These are phyloP conservation scores for Metrosideros polymorpha DNA, from an alignment of 441 rosid species.

Conservation along the genomic window DNA sequence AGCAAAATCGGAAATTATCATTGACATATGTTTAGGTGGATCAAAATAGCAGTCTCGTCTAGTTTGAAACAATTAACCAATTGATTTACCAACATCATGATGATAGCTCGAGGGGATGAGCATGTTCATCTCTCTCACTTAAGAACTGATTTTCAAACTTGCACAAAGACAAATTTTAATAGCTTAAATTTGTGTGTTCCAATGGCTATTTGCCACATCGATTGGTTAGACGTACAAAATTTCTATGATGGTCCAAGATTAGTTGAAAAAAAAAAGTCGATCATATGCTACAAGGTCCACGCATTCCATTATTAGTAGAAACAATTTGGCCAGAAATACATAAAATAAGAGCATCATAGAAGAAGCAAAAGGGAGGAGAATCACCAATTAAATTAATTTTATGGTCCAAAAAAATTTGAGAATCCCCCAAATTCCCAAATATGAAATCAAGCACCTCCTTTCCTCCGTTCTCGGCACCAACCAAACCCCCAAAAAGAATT, in stretches of 20 bases:
- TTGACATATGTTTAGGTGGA: background rate
- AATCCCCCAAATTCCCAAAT: background rate
- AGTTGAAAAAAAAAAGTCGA: fast-evolving
- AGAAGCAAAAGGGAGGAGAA: background rate
- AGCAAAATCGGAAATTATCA: background rate
- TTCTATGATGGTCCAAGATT: background rate
- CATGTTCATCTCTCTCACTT: background rate
- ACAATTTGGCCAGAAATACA: background rate
- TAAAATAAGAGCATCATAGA: background rate
- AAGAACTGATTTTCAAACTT: background rate
- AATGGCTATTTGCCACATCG: background rate
- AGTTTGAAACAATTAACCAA: background rate
- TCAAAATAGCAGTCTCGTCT: background rate
- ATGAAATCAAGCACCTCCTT: background rate
- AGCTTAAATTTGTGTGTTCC: background rate
- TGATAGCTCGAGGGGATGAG: background rate
- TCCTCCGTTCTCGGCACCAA: background rate
- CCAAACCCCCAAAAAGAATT: background rate
- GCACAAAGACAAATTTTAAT: background rate
- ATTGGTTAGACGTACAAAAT: background rate
- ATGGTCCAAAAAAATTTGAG: background rate
- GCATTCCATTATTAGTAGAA: background rate
- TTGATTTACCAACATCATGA: background rate
- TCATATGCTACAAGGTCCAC: background rate
- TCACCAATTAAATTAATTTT: background rate